Evolutionary conservation across 2,329 filamentous ascomycete genomes (phyloP).

Genomic region (Didymella segeticola): DNA sequence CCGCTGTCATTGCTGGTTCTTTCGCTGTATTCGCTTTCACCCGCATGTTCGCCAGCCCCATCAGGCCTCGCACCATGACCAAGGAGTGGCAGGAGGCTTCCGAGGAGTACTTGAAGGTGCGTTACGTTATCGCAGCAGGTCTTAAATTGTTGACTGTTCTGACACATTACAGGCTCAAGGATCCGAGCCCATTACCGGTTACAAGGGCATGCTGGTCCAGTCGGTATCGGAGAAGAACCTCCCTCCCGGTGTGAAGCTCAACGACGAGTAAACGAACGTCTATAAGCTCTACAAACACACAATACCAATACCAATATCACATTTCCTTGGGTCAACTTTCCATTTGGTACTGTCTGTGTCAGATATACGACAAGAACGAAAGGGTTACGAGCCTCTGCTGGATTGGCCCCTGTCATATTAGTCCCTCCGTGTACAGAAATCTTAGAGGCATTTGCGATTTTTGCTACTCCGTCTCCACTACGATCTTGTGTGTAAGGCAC

Average conservation of each 20-base stretch:
- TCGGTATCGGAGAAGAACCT: constrained; percentile 46
- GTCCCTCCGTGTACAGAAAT: constrained; percentile 49
- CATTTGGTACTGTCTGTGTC: constrained; percentile 48
- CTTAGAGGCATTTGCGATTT: constrained; percentile 43
- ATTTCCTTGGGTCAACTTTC: constrained; percentile 47
- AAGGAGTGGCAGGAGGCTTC: constrained; percentile 95
- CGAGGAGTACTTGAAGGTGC: constrained; percentile 92
- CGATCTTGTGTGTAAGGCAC: constrained; percentile 24
- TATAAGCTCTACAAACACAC: constrained; percentile 31
- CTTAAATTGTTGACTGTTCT: constrained; percentile 13
- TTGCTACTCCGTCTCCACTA: constrained; percentile 24
- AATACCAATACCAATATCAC: constrained; percentile 41
- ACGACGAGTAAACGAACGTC: constrained; percentile 41
- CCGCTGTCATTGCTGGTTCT: constrained; percentile 70
- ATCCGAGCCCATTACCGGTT: constrained; percentile 48
- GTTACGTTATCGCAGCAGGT: constrained; percentile 39
- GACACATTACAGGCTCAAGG: constrained; percentile 43
- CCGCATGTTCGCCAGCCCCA: constrained; percentile 71
- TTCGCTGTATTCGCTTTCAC: constrained; percentile 74
- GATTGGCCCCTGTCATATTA: constrained; percentile 46
- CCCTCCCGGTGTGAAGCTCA: constrained; percentile 33
- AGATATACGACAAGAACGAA: constrained; percentile 37
- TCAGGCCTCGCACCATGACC: constrained; percentile 83
- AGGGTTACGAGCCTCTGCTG: constrained; percentile 33
- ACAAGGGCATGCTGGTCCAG: constrained; percentile 51